Percentiles rank a stretch among this genome's conserved stretches.
Evolutionary conservation across 2,329 filamentous ascomycete species (phyloP).

Genomic region (Bisporella sp.): DNA sequence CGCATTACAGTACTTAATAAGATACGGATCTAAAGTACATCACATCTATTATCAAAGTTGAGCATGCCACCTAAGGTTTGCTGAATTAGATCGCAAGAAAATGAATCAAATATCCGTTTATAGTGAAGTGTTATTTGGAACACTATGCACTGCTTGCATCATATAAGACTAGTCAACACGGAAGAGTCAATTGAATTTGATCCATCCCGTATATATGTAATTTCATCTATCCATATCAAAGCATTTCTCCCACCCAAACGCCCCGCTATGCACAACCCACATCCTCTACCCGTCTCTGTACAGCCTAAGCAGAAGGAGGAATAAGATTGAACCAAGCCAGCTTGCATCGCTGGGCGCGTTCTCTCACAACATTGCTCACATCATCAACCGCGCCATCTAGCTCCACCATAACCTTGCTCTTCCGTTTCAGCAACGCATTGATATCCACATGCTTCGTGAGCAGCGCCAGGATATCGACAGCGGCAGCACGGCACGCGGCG

Average conservation of each 20-base stretch:
- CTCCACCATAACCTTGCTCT: constrained; percentile 16
- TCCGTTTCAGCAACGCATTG: constrained; percentile 10
- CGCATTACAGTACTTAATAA: too few relatives aligned
- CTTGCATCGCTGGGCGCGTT: constrained; percentile 17
- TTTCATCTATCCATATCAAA: too few relatives aligned
- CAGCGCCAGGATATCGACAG: constrained; percentile 22
- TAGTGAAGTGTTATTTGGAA: too few relatives aligned
- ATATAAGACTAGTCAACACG: too few relatives aligned
- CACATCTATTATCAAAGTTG: too few relatives aligned
- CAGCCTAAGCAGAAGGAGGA: neutral
- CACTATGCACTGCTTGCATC: too few relatives aligned
- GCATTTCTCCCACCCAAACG: neutral
- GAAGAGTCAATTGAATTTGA: too few relatives aligned
- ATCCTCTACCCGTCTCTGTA: neutral
- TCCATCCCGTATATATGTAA: too few relatives aligned
- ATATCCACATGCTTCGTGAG: constrained; percentile 15
- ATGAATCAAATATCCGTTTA: too few relatives aligned
- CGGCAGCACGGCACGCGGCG: constrained; percentile 17
- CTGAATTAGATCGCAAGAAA: too few relatives aligned
- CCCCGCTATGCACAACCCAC: neutral
- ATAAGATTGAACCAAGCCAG: constrained; percentile 18
- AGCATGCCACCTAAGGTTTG: too few relatives aligned
- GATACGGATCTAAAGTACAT: too few relatives aligned
- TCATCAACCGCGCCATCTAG: constrained; percentile 22
- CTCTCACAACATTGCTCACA: constrained; percentile 18